phyloP scores from a whole-genome alignment of 2,329 filamentous ascomycete genomes.

The Ophiocordyceps camponoti-saundersi region DNA sequence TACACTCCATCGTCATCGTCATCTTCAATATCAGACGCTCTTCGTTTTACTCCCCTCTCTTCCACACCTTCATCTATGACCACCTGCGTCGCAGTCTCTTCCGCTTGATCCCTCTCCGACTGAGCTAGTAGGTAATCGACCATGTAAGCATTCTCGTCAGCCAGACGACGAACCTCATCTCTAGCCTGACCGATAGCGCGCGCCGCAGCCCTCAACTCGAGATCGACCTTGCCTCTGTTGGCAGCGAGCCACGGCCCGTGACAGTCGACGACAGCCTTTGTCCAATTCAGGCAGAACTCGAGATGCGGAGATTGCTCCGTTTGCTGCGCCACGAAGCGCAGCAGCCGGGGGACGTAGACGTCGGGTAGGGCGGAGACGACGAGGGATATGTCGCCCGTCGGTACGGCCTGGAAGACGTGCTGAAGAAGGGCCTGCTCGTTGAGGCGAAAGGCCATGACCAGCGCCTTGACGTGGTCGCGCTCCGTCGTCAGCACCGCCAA shows the following conservation, averaged over 20 bases:
- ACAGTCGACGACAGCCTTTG: slow-evolving; percentile 62
- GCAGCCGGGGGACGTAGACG: slow-evolving; percentile 70
- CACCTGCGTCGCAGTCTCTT: slow-evolving; percentile 7
- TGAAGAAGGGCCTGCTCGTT: slow-evolving; percentile 73
- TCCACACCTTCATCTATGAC: neutral
- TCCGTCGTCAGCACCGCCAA: slow-evolving; percentile 49
- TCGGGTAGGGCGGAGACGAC: slow-evolving; percentile 65
- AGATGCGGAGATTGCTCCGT: slow-evolving; percentile 84
- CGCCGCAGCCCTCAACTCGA: slow-evolving; percentile 70
- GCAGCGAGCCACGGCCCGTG: slow-evolving; percentile 79
- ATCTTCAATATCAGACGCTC: slow-evolving; percentile 4
- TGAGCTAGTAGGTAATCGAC: slow-evolving; percentile 63
- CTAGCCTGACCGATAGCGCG: slow-evolving; percentile 67
- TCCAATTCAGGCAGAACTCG: slow-evolving; percentile 89
- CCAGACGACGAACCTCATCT: slow-evolving; percentile 64
- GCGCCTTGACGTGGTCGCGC: slow-evolving; percentile 72
- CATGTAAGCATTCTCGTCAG: slow-evolving; percentile 78
- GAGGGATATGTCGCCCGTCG: slow-evolving; percentile 55
- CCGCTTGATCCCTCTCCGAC: slow-evolving; percentile 15
- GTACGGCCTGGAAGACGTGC: slow-evolving; percentile 71
- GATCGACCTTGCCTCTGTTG: slow-evolving; percentile 60
- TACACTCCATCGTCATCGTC: slow-evolving; percentile 27
- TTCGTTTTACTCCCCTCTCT: neutral
- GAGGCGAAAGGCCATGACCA: slow-evolving; percentile 94
- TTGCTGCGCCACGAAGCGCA: slow-evolving; percentile 76